Percentiles rank a stretch among this genome's conserved stretches.
These are phyloP conservation scores for Juglanconis oblonga DNA, from an alignment of 2,329 filamentous ascomycete species.

Conservation along the genomic window DNA sequence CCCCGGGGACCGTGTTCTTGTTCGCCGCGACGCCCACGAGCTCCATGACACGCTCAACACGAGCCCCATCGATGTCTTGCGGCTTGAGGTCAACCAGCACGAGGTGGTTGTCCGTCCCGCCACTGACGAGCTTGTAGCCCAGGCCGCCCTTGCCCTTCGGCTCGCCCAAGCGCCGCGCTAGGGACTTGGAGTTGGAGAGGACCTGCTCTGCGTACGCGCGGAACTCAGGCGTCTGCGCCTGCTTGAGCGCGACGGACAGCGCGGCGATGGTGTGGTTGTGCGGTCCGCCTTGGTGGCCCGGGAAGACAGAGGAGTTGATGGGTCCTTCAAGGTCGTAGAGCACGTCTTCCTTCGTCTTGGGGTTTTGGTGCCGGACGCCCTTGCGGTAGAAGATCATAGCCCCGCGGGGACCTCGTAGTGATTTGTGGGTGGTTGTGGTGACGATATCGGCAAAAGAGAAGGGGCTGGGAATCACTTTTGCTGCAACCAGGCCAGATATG, in stretches of 20 bases:
- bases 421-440: slow-evolving; percentile 98
- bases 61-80: slow-evolving; percentile 80
- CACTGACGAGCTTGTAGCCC: slow-evolving; percentile 86
- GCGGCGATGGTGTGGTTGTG: slow-evolving; percentile 99
- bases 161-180: slow-evolving; percentile 66
- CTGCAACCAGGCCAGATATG: slow-evolving; percentile 90
- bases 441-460: slow-evolving; percentile 91
- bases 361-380: slow-evolving; percentile 77
- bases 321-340: slow-evolving; percentile 87
- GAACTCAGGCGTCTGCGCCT: slow-evolving; percentile 87
- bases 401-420: slow-evolving; percentile 86
- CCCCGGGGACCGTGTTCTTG: slow-evolving; percentile 97
- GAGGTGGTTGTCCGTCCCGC: slow-evolving; percentile 96
- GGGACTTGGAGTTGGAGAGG: slow-evolving; percentile 84
- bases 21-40: slow-evolving; percentile 95
- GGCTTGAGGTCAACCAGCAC: slow-evolving; percentile 90
- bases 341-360: slow-evolving; percentile 82
- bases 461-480: slow-evolving; percentile 84
- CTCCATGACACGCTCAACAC: slow-evolving; percentile 86
- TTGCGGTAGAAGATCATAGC: slow-evolving; percentile 99
- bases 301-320: slow-evolving; percentile 97
- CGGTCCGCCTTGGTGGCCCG: slow-evolving; percentile 94
- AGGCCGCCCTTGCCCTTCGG: slow-evolving; percentile 72
- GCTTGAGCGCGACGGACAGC: slow-evolving; percentile 88
- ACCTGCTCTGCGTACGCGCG: slow-evolving; percentile 89